Conservation (phyloP, 1,284 basidiomycete genomes). For the Ganoderma sinense region DNA sequence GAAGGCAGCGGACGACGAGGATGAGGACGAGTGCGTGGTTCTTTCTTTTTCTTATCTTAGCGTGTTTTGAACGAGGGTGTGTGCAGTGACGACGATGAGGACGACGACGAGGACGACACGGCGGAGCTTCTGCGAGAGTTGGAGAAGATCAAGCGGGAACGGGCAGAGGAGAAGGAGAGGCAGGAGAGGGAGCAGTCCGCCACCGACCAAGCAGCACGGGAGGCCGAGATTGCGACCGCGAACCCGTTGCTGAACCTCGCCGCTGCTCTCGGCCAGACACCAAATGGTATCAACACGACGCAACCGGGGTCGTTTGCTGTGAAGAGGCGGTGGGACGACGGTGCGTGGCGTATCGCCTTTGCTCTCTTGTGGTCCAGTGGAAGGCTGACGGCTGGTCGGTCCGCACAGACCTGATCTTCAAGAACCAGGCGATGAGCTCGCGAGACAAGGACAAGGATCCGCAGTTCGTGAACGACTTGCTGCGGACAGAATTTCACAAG, state of each 20-base stretch:
- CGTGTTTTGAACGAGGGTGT: not conserved
- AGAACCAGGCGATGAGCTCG: conserved; percentile 87
- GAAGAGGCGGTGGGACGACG: conserved; percentile 95
- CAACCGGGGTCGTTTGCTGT: conserved; percentile 88
- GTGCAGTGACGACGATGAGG: conserved; percentile 40
- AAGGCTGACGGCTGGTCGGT: not conserved
- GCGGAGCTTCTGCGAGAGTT: conserved; percentile 92
- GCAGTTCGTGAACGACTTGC: conserved; percentile 92
- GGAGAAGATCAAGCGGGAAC: conserved; percentile 94
- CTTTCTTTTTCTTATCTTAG: conserved; percentile 3
- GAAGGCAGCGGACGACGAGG: conserved; percentile 45
- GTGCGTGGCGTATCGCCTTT: conserved; percentile 47
- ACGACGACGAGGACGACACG: conserved; percentile 84
- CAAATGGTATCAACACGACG: conserved; percentile 74
- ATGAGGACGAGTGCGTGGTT: conserved; percentile 56
- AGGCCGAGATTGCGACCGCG: conserved; percentile 83
- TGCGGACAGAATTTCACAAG: conserved; percentile 94
- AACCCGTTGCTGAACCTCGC: conserved; percentile 91
- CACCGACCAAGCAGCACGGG: conserved; percentile 70
- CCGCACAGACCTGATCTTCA: conserved; percentile 88
- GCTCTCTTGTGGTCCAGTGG: not conserved
- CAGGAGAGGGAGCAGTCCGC: conserved; percentile 81
- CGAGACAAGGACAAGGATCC: conserved; percentile 76
- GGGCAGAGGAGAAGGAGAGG: conserved; percentile 90
- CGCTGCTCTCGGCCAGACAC: conserved; percentile 80